These are phyloP conservation scores for Magnusiomyces tetraspermus DNA, from an alignment of 1,139 yeast species.

Conservation along the genomic window DNA sequence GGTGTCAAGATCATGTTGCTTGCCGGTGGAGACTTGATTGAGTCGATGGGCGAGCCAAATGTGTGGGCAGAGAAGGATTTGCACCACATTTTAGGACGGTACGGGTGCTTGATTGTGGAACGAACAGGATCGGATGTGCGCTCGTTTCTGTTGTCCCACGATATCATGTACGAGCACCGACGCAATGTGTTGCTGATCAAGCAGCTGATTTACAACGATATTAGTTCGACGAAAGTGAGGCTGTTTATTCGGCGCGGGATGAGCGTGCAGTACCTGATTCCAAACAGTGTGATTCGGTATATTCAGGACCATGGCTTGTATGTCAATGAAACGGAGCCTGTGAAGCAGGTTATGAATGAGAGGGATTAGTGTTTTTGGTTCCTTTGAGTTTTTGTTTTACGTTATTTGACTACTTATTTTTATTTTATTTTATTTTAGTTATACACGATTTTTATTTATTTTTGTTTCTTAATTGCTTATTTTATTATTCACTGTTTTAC, in stretches of 20 bases:
- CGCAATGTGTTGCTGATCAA: constrained; percentile 88
- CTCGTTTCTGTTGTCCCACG: constrained; percentile 82
- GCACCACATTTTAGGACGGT: constrained; percentile 88
- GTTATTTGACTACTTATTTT: too few species aligned
- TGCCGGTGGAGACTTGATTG: constrained; percentile 97
- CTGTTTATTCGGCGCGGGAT: constrained; percentile 86
- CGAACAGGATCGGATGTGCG: constrained; percentile 95
- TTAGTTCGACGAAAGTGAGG: constrained; percentile 88
- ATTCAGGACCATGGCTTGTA: constrained; percentile 87
- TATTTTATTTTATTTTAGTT: too few species aligned
- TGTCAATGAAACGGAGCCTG: constrained; percentile 82
- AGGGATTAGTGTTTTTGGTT: too few species aligned
- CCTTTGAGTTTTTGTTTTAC: too few species aligned
- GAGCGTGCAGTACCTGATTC: constrained; percentile 91
- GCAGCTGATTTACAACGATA: constrained; percentile 92
- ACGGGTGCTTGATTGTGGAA: constrained; percentile 94
- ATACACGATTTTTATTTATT: too few species aligned
- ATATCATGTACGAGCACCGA: constrained; percentile 93
- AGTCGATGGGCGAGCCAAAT: constrained; percentile 99
- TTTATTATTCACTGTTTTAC: too few species aligned
- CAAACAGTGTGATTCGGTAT: constrained; percentile 89
- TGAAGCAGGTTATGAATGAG: constrained; percentile 66
- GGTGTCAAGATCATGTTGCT: constrained; percentile 92
- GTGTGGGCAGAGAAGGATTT: constrained; percentile 97
- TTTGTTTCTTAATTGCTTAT: too few species aligned